Evolutionary conservation across 2,329 filamentous ascomycete species (phyloP).

Genomic region (Colletotrichum shisoi): DNA sequence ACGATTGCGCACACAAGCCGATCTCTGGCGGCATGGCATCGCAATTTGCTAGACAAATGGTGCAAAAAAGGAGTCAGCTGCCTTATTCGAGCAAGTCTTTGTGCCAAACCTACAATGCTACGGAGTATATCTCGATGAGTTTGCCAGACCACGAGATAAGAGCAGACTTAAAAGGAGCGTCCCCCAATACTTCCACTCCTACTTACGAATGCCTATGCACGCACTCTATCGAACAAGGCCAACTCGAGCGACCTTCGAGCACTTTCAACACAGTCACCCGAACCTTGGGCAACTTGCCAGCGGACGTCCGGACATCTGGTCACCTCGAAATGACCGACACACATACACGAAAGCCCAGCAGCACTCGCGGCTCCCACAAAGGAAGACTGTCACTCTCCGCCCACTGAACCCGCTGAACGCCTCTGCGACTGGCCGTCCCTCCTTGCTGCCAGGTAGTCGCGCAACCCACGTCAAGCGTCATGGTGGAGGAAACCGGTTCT

Average conservation of each 20-base stretch:
- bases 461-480: slow-evolving; percentile 17
- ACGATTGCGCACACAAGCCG: slow-evolving; percentile 37
- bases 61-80: slow-evolving; percentile 38
- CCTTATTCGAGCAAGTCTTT: slow-evolving; percentile 35
- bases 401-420: slow-evolving; percentile 2
- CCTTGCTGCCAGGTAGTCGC: slow-evolving; percentile 6
- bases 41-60: slow-evolving; percentile 36
- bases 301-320: not conserved
- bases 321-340: not conserved
- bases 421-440: slow-evolving; percentile 18
- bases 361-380: not conserved
- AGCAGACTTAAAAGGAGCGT: slow-evolving; percentile 29
- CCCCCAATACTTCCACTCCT: not conserved
- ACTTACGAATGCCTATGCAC: not conserved
- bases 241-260: not conserved
- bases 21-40: slow-evolving; percentile 36
- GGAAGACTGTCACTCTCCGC: not conserved
- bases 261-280: not conserved
- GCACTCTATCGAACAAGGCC: not conserved
- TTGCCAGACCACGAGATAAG: slow-evolving; percentile 35
- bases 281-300: not conserved
- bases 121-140: slow-evolving; percentile 7
- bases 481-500: slow-evolving; percentile 16
- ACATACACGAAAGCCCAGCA: not conserved
- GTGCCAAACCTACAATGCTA: slow-evolving; percentile 3